A percentile compares a stretch with the other conserved stretches of the same genome.
phyloP scores from a whole-genome alignment of 139 green algal genomes.

The Ettlia oleoabundans region DNA sequence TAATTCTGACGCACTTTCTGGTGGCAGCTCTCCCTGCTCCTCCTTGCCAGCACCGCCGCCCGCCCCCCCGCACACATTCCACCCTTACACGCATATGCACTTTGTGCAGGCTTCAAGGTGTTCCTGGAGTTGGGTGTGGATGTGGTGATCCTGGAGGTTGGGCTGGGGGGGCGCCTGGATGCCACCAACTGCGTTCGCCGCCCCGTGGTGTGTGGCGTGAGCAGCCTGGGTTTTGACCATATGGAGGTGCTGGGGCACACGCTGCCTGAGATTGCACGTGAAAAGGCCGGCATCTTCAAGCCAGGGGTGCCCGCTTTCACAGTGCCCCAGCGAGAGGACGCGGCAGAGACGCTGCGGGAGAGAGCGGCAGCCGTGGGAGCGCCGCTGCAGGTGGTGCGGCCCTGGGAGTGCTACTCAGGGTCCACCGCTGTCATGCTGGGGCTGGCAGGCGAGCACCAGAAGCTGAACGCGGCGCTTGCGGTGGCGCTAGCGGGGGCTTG shows the following conservation, averaged over 20 bases:
- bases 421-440: constrained; percentile 57
- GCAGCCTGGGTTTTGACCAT: constrained; percentile 94
- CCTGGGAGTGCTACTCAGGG: constrained; percentile 49
- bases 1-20: too few species aligned
- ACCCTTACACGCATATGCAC: too few species aligned
- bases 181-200: constrained; percentile 87
- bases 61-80: too few species aligned
- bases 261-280: constrained; percentile 87
- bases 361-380: constrained; percentile 49
- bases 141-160: constrained; percentile 94
- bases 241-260: constrained; percentile 95
- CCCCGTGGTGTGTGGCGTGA: constrained; percentile 79
- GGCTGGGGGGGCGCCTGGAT: constrained; percentile 94
- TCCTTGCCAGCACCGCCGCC: neutral
- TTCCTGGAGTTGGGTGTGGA: constrained; percentile 80
- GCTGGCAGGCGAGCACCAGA: constrained; percentile 86
- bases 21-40: too few species aligned
- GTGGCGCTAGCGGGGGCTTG: constrained; percentile 77
- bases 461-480: constrained; percentile 86
- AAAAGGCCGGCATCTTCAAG: constrained; percentile 98
- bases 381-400: constrained; percentile 31
- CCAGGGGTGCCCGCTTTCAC: constrained; percentile 71
- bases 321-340: constrained; percentile 81
- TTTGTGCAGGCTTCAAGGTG: constrained; percentile 56
- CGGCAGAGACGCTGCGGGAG: constrained; percentile 71